Evolutionary conservation across 2,329 filamentous ascomycete species (phyloP), one percentile per base, ranked within the genome.

Genomic region (Trichoderma sp.): DNA sequence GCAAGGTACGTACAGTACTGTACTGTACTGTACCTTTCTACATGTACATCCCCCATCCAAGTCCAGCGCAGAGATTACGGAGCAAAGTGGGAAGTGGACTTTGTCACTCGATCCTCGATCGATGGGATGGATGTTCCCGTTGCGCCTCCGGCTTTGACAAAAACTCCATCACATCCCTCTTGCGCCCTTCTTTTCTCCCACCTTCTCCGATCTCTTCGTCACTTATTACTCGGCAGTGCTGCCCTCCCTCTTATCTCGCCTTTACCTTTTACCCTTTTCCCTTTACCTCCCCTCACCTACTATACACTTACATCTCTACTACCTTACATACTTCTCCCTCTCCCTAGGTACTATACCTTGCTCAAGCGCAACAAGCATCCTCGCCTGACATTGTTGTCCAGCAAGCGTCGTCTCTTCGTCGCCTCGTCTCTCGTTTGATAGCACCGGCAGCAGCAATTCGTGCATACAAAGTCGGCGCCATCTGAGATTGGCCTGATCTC

Each of bases 61-160:
- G 34, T 36, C 34, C 34, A 21, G 58, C 32, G 26, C 36, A 30
- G 11, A 39, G 26, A 43, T 64, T 66, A 66, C 63, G 28, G 57
- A 60, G 70, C 53, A 65, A 75, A 61, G 36, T 62, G 43, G 71
- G 56, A 51, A 24, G 71, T 71, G 72, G 65, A 67, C 62, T 71
- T 72, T 61, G 60, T 34, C 15, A 72, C 71, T 80, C 79, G 79
- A 80, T 81, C 76, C 77, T 80, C 79, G 79, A 81, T 81, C 79
- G 76, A 79, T 74, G 66, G 58, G 58, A 62, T 62, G 78, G 71
- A 73, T 73, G 79, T 75, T 77, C 75, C 76, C 78, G 77, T 76
- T 63, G 76, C 76, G 77, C 76, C 74, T 77, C 77, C 73, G 76
- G 74, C 76, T 75, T 77, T 76, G 74, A 74, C 73, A 76, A 74